Conservation (phyloP, 306 rosid species). For the Betula pendula region DNA sequence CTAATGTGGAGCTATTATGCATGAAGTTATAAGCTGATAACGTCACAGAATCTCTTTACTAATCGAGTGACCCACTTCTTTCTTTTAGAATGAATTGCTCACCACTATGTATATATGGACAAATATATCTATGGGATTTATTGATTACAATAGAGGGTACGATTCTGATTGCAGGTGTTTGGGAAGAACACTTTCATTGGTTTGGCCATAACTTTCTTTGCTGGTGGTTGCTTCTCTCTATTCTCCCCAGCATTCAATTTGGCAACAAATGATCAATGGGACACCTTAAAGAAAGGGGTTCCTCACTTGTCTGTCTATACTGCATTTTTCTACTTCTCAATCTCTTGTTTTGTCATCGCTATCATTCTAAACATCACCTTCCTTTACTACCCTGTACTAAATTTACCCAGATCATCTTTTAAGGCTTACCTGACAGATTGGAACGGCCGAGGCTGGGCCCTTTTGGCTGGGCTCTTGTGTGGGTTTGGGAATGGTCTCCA, state of each 20-base stretch:
- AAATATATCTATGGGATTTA: not conserved
- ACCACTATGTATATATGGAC: not conserved
- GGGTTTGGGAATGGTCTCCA: constrained; percentile 95
- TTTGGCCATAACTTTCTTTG: constrained; percentile 66
- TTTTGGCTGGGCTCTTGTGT: constrained; percentile 86
- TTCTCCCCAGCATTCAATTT: constrained; percentile 93
- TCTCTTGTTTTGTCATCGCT: constrained; percentile 70
- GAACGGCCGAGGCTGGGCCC: constrained; percentile 91
- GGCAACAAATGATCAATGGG: constrained; percentile 97
- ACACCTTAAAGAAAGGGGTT: constrained; percentile 62
- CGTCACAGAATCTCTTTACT: not conserved
- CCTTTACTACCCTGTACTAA: constrained; percentile 72
- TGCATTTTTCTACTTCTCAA: constrained; percentile 81
- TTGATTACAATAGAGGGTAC: not conserved
- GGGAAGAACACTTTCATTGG: constrained; percentile 76
- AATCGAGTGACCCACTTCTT: not conserved
- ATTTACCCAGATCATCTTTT: constrained; percentile 70
- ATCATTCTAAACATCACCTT: constrained; percentile 68
- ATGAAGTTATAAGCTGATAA: constrained; percentile 8
- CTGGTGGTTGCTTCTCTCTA: constrained; percentile 80
- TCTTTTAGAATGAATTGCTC: not conserved
- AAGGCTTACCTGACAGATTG: constrained; percentile 74
- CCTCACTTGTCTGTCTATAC: constrained; percentile 82
- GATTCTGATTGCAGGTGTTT: constrained; percentile 54
- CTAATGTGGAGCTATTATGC: not conserved